These are phyloP conservation scores for Fusarium domesticum DNA, from an alignment of 2,329 filamentous ascomycete genomes.

Conservation along the genomic window DNA sequence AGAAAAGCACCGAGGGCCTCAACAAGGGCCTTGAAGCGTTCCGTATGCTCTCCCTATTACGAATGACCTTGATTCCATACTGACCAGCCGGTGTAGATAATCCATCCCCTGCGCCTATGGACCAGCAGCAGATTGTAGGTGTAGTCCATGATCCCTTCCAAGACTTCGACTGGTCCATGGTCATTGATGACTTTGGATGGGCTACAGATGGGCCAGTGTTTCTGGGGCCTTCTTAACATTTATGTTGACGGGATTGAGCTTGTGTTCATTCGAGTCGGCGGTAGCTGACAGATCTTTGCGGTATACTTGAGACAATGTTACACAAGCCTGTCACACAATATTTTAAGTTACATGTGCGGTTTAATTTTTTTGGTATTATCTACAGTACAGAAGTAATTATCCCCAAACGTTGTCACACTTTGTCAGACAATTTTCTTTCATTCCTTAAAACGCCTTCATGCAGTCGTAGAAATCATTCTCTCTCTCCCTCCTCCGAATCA, in stretches of 20 bases:
- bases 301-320: not conserved
- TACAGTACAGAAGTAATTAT: conserved; percentile 1
- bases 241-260: not conserved
- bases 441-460: conserved; percentile 15
- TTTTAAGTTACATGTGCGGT: not conserved
- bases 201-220: conserved; percentile 31
- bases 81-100: not conserved
- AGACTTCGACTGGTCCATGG: conserved; percentile 49
- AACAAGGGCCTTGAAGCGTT: conserved; percentile 32
- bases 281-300: not conserved
- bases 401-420: not conserved
- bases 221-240: conserved; percentile 26
- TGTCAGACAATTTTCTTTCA: not conserved
- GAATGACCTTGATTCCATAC: not conserved
- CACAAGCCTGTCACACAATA: not conserved
- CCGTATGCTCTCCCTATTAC: conserved; percentile 22
- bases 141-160: conserved; percentile 37
- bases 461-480: conserved; percentile 15
- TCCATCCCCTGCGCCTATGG: not conserved
- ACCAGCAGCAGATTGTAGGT: conserved; percentile 20
- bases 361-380: conserved; percentile 6
- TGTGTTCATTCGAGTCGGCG: not conserved
- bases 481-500: not conserved
- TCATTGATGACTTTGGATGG: conserved; percentile 52
- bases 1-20: conserved; percentile 32